These are phyloP conservation scores for Groenewaldozyma tartarivorans DNA, from an alignment of 805 yeast genomes.

Conservation along the genomic window DNA sequence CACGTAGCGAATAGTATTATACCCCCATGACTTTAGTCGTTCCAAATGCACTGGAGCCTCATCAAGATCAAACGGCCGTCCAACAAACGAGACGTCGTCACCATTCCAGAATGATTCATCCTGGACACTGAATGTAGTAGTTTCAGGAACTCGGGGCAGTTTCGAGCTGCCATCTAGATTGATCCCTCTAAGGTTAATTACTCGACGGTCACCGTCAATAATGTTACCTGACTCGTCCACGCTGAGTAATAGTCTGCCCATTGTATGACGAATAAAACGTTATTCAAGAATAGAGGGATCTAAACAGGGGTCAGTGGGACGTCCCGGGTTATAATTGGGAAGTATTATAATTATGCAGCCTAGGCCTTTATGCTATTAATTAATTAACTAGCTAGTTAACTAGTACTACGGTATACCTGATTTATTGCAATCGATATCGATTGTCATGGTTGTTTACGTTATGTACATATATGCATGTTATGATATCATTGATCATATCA, in stretches of 20 bases:
- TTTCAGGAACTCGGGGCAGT: conserved; percentile 48
- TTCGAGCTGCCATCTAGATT: conserved; percentile 71
- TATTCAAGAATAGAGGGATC: too few relatives aligned
- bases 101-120: conserved; percentile 47
- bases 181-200: conserved; percentile 61
- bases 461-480: too few relatives aligned
- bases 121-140: conserved; percentile 30
- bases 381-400: too few relatives aligned
- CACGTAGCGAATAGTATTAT: conserved; percentile 66
- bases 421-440: too few relatives aligned
- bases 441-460: too few relatives aligned
- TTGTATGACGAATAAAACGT: background rate
- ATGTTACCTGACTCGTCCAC: conserved; percentile 47
- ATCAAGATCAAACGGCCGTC: conserved; percentile 65
- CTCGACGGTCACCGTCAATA: conserved; percentile 43
- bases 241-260: conserved; percentile 13
- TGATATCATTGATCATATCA: too few relatives aligned
- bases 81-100: conserved; percentile 64
- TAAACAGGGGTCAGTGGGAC: too few relatives aligned
- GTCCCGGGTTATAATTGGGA: too few relatives aligned
- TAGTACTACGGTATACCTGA: too few relatives aligned
- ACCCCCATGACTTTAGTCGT: conserved; percentile 72
- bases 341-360: too few relatives aligned
- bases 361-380: too few relatives aligned
- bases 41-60: conserved; percentile 62